Percentiles rank a stretch among this genome's conserved stretches.
phyloP scores from a whole-genome alignment of 352 stramenopile species.

The Globisporangium heterothallicum region DNA sequence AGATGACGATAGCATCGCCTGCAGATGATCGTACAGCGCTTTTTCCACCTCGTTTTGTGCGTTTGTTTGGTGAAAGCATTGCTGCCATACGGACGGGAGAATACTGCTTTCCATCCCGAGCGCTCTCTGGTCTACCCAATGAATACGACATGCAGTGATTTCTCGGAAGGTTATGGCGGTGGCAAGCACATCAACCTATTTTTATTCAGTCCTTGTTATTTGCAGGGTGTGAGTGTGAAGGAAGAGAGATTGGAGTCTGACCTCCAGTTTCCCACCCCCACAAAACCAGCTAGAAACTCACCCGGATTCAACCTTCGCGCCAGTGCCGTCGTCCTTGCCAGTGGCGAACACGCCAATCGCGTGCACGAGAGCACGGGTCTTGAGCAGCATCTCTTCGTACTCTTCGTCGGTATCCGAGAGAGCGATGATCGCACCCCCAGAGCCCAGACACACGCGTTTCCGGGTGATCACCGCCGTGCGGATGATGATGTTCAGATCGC shows the following conservation, averaged over 20 bases:
- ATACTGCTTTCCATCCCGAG: neutral
- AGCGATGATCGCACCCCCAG: constrained; percentile 94
- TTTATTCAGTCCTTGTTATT: neutral
- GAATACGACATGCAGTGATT: neutral
- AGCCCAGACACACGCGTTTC: constrained; percentile 82
- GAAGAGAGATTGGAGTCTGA: too few species aligned
- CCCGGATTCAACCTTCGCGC: constrained; percentile 13
- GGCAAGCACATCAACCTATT: neutral
- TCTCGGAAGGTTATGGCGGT: neutral
- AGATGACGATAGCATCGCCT: neutral
- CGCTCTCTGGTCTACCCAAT: too few species aligned
- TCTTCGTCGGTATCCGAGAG: constrained; percentile 93
- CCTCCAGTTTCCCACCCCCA: too few species aligned
- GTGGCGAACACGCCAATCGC: constrained; percentile 54
- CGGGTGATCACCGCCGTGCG: constrained; percentile 90
- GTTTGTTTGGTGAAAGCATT: neutral
- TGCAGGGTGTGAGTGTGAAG: too few species aligned
- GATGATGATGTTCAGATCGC: constrained; percentile 98
- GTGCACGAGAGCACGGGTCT: constrained; percentile 67
- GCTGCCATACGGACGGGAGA: neutral
- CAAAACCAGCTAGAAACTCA: too few species aligned
- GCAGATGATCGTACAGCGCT: neutral
- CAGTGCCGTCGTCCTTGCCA: constrained; percentile 30
- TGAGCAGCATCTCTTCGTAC: constrained; percentile 92
- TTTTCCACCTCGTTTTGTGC: neutral